Evolutionary conservation across 129 eudicot species (phyloP), one percentile per base, ranked within the genome.

Genomic region (Flaveria sonorensis): DNA sequence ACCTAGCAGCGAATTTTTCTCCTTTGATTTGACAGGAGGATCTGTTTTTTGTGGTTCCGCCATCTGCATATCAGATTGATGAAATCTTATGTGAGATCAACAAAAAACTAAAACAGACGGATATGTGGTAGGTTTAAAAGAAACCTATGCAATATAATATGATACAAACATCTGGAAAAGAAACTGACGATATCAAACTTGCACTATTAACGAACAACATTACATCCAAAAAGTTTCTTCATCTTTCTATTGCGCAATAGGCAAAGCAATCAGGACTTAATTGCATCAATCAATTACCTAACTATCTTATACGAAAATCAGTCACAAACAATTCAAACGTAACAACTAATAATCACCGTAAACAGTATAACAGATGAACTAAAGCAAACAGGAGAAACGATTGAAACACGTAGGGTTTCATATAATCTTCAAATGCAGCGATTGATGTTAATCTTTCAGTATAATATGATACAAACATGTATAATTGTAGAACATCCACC

Each of bases 1-100:
- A 92, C 97, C 97, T 79, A 89, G 85, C 71, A 83, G 51, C 16
- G 90, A 83, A 67, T 47, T 60, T 79, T 87, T 89, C 73, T 72
- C 89, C 83, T 83, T 86, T 19, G 78, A 45, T 26, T 82, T 83
- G 77, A 43, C 71, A 26, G 86, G 69, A 76, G 85, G 53, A 46
- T 77, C 85, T 70, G 64, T 69, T 83, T 90, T 90, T 64, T 83
- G 32, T 78, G 89, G 42, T 71, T 92, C 90, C n/a, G 89, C 88
- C 97, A 92, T 92, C 79, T 84, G 83, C 66, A 24, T 60, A 60
- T 3, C 75, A 72, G 76, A 71, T 28, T 69, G 63, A 74, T 61
- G 55, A 50, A 16, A 50, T 39, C 45, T 64, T 55, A 36, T 53
- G 48, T 39, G 10, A 72, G 67, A 56, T 73, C 39, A 73, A 66